A percentile compares a stretch with the other conserved stretches of the same genome.
phyloP scores from a whole-genome alignment of 352 stramenopile species.

The Thraustotheca clavata region DNA sequence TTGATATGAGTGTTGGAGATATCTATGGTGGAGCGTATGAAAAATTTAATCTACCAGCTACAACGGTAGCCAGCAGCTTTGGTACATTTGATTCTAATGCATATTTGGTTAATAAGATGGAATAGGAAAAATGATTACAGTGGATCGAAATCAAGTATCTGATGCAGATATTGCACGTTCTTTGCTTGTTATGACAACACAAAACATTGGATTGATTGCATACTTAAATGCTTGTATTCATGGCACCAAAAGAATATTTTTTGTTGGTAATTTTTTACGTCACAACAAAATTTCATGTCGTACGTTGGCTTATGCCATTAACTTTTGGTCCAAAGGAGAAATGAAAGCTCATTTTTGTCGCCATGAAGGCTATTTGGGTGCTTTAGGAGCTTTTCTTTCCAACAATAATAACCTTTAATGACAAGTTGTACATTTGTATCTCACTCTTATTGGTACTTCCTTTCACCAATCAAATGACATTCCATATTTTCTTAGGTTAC shows the following conservation, averaged over 20 bases:
- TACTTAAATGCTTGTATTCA: slow-evolving; percentile 98
- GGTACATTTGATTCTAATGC: slow-evolving; percentile 75
- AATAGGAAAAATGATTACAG: slow-evolving; percentile 67
- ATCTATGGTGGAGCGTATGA: slow-evolving; percentile 98
- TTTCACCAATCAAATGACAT: no score
- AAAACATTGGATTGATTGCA: slow-evolving; percentile 96
- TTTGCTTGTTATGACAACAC: slow-evolving; percentile 98
- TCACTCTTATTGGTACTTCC: no score
- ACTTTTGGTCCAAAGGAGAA: slow-evolving; percentile 96
- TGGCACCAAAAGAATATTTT: slow-evolving; percentile 95
- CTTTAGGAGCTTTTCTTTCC: slow-evolving; percentile 95
- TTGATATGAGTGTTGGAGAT: slow-evolving; percentile 98
- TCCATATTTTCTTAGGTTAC: no score
- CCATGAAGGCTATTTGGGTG: slow-evolving; percentile 97
- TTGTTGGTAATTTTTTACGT: slow-evolving; percentile 96
- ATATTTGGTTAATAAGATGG: background rate
- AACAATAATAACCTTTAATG: no score
- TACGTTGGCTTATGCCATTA: slow-evolving; percentile 92
- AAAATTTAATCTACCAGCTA: slow-evolving; percentile 87
- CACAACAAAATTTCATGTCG: slow-evolving; percentile 94
- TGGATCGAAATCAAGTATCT: slow-evolving; percentile 56
- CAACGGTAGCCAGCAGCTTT: slow-evolving; percentile 96
- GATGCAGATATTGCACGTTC: slow-evolving; percentile 95
- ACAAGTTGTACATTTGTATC: no score
- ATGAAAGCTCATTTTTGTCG: slow-evolving; percentile 92